These are phyloP conservation scores for Lactarius sanguifluus DNA, from an alignment of 768 basidiomycete species.

Conservation along the genomic window DNA sequence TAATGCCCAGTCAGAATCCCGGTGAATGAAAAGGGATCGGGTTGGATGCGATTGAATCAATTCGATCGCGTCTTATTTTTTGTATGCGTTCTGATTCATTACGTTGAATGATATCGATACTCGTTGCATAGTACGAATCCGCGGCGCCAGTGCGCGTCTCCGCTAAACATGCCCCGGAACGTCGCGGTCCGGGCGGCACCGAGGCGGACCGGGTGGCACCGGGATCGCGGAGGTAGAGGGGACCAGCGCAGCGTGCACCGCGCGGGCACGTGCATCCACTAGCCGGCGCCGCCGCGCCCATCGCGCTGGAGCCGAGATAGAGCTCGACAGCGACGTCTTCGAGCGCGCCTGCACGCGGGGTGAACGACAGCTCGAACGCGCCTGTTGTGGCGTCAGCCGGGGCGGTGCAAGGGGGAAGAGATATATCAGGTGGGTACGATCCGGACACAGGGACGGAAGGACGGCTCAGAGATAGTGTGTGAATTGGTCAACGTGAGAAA, in stretches of 20 bases:
- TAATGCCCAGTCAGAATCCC: no score
- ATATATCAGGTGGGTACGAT: slow-evolving; percentile 37
- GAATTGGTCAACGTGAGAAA: slow-evolving; percentile 63
- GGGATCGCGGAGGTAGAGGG: slow-evolving; percentile 46
- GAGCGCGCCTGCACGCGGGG: slow-evolving; percentile 50
- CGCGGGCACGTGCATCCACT: not conserved
- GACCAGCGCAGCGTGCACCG: slow-evolving; percentile 70
- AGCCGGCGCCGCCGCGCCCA: slow-evolving; percentile 68
- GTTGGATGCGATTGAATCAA: no score
- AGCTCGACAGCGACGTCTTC: slow-evolving; percentile 73
- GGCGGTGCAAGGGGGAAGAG: slow-evolving; percentile 8
- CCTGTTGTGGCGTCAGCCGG: slow-evolving; percentile 38
- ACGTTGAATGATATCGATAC: no score
- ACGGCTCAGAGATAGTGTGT: slow-evolving; percentile 50
- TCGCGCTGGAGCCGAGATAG: slow-evolving; percentile 71
- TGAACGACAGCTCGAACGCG: slow-evolving; percentile 49
- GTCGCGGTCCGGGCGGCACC: slow-evolving; percentile 43
- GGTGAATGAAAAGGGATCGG: no score
- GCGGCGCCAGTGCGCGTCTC: slow-evolving; percentile 31
- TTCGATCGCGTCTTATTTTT: no score
- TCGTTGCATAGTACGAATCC: no score
- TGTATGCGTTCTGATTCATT: no score
- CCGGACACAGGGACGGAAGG: slow-evolving; percentile 86
- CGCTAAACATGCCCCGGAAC: slow-evolving; percentile 73
- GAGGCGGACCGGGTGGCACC: no score